Percentiles rank a stretch among this genome's conserved stretches.
These are phyloP conservation scores for Escovopsis sp. DNA, from an alignment of 2,329 filamentous ascomycete species.

Conservation along the genomic window DNA sequence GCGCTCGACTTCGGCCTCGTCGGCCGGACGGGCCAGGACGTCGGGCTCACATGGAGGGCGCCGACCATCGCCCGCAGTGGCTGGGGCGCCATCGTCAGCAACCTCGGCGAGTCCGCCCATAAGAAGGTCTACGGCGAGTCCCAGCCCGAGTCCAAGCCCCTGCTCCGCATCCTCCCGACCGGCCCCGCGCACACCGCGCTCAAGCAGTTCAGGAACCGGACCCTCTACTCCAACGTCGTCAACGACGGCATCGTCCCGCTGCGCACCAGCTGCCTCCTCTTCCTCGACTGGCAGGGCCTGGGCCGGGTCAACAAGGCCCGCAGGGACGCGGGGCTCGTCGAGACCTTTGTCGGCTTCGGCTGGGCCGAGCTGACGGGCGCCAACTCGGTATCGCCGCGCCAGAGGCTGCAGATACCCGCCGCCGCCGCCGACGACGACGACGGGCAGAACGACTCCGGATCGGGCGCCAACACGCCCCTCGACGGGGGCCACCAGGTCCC, in stretches of 20 bases:
- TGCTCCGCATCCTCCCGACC: constrained; percentile 77
- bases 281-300: constrained; percentile 90
- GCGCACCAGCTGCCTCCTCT: constrained; percentile 88
- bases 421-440: constrained; percentile 8
- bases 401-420: constrained; percentile 27
- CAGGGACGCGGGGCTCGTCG: constrained; percentile 79
- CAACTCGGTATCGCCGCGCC: constrained; percentile 36
- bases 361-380: constrained; percentile 80
- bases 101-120: constrained; percentile 55
- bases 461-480: constrained; percentile 20
- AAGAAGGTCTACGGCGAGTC: constrained; percentile 41
- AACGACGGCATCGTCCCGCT: constrained; percentile 95
- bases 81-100: constrained; percentile 77
- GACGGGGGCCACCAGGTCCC: constrained; percentile 46
- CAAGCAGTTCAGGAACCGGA: constrained; percentile 78
- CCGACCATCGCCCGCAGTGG: constrained; percentile 74
- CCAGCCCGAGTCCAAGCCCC: constrained; percentile 73
- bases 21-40: constrained; percentile 87
- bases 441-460: constrained; percentile 15
- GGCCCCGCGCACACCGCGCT: constrained; percentile 80
- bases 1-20: constrained; percentile 92
- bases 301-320: constrained; percentile 89
- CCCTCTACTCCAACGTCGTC: constrained; percentile 91
- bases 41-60: constrained; percentile 86
- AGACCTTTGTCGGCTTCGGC: constrained; percentile 84